Evolutionary conservation across 768 basidiomycete species (phyloP).

Genomic region (Russula compacta): DNA sequence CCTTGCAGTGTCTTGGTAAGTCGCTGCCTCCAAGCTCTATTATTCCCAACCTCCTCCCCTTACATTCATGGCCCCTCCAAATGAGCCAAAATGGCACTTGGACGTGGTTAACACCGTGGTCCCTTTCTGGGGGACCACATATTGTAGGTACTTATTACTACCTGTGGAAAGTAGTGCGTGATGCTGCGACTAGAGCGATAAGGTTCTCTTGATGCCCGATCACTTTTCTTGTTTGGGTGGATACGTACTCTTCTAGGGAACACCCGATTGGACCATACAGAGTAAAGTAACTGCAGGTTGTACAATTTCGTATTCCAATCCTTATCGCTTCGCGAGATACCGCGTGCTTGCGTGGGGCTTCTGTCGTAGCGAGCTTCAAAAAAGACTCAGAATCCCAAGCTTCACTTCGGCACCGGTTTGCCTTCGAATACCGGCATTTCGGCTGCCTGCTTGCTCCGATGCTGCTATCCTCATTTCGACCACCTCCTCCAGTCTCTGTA

Average conservation of each 20-base stretch:
- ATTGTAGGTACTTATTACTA: neutral
- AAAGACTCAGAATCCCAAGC: neutral
- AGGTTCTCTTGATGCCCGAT: neutral
- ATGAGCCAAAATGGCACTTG: neutral
- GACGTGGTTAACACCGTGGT: neutral
- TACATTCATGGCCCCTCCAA: neutral
- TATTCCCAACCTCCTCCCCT: neutral
- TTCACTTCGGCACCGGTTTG: neutral
- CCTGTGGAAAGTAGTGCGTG: neutral
- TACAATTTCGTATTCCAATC: neutral
- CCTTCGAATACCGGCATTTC: neutral
- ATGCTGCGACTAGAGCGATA: neutral
- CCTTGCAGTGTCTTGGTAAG: neutral
- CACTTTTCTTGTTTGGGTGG: neutral
- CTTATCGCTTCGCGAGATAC: neutral
- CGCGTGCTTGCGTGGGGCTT: neutral
- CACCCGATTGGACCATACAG: neutral
- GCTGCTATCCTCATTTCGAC: neutral
- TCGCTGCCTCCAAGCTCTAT: neutral
- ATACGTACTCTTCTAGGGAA: neutral
- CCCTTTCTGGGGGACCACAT: neutral
- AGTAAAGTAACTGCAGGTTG: neutral
- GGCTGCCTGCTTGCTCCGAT: neutral
- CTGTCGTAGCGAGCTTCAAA: slow-evolving; percentile 9
- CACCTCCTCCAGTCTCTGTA: neutral